Evolutionary conservation across 768 basidiomycete species (phyloP), one percentile per base, ranked within the genome.

Genomic region (Lepiota brunneoincarnata): DNA sequence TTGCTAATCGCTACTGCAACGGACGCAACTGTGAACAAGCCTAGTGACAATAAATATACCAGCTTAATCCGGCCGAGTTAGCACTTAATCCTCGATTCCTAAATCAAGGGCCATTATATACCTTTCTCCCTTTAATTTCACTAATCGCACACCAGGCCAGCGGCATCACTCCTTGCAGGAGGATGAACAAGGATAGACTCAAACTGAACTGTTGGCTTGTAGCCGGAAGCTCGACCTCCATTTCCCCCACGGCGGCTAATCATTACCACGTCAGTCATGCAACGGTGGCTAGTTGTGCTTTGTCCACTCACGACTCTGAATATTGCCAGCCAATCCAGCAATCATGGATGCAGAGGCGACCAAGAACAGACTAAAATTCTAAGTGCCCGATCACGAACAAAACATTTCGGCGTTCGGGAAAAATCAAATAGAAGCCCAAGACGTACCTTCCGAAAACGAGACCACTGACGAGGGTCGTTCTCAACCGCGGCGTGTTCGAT

Each of bases 111-210:
- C 26, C 40, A 6, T 15, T 21, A 56, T 75, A 18, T 58, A 83
- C 84, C 74, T 83, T 91, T 49, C 90, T 73, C 6, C 90, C 91
- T 62, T 82, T 84, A 28, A 92, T 79, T 67, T 93, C 91, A 51
- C 84, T 86, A 21, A 86, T 69, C 0, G 82, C 78, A 50, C 76
- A 80, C 89, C 90, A 91, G 3, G 86, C 34, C 10, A 89, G 61
- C 0, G 90, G 91, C 49, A 83, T 67, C 10, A 71, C 65, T 2
- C 91, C 90, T 65, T 92, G 91, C 10, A 89, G 61, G 2, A 85
- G 68, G 54, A 90, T 87, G 66, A 89, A 92, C n/a, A 86, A 56
- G 0, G 88, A 84, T 12, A 91, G 70, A 55, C 80, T 80, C 66
- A 83, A 73, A 56, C 87, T 85, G 54, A 93, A 83, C 58, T 88